Percentiles rank a stretch among this genome's conserved stretches.
These are phyloP conservation scores for Pythium dissotocum DNA, from an alignment of 352 stramenopile species.

Conservation along the genomic window DNA sequence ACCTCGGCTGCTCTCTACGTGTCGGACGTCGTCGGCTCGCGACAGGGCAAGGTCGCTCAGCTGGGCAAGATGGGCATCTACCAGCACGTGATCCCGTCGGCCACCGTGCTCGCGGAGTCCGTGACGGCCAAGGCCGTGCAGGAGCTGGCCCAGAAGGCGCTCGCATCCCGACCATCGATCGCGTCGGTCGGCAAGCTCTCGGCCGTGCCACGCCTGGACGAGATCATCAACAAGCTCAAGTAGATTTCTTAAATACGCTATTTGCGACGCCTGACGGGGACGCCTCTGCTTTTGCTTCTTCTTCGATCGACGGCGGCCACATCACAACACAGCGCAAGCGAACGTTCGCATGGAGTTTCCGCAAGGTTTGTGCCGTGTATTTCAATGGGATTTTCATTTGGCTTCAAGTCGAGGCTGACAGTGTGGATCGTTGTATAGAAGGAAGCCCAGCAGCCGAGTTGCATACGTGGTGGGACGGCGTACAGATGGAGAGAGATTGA, in stretches of 20 bases:
- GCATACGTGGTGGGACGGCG: background rate
- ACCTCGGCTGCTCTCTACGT: slow-evolving; percentile 51
- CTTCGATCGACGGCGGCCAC: background rate
- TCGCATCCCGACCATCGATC: slow-evolving; percentile 72
- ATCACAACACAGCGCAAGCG: background rate
- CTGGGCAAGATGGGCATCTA: slow-evolving; percentile 46
- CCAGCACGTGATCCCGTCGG: slow-evolving; percentile 45
- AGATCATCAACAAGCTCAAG: slow-evolving; percentile 73
- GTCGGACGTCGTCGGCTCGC: slow-evolving; percentile 39
- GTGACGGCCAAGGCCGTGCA: slow-evolving; percentile 72
- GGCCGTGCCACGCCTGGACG: slow-evolving; percentile 71
- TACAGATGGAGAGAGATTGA: background rate
- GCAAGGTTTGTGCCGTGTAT: background rate
- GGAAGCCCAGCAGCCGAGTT: background rate
- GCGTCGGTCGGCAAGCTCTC: slow-evolving; percentile 75
- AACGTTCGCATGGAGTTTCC: background rate
- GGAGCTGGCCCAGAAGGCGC: slow-evolving; percentile 73
- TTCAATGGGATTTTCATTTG: no score
- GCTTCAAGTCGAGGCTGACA: background rate
- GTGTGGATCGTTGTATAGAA: background rate
- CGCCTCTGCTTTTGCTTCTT: background rate
- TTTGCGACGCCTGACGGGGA: background rate
- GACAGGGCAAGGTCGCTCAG: slow-evolving; percentile 41
- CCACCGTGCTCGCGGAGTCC: slow-evolving; percentile 24
- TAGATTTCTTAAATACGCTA: slow-evolving; percentile 40